Conservation (phyloP, 2,329 filamentous ascomycete genomes). For the Phialemoniopsis sp. region DNA sequence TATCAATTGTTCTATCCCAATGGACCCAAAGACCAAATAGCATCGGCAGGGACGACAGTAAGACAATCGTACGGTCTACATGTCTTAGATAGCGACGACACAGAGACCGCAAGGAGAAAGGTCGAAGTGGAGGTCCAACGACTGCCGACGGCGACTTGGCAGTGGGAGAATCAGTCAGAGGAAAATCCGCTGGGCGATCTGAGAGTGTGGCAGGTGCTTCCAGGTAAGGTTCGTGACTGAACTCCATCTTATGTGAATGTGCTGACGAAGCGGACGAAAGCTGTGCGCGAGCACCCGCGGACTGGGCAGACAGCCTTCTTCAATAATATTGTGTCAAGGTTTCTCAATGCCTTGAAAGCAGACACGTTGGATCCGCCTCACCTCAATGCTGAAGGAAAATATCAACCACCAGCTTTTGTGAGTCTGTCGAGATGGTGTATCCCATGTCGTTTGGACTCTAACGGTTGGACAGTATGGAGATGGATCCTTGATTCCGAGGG, state of each 20-base stretch:
- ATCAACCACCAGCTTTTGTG: conserved; percentile 15
- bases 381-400: conserved; percentile 10
- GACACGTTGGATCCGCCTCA: conserved; percentile 13
- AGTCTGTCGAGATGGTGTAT: no score
- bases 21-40: conserved; percentile 12
- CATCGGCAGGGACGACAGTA: conserved; percentile 15
- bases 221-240: conserved; percentile 5
- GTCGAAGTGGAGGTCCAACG: conserved; percentile 16
- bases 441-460: no score
- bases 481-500: conserved; percentile 13
- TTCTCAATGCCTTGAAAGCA: conserved; percentile 12
- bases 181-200: conserved; percentile 14
- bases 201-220: conserved; percentile 15
- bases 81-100: conserved; percentile 13
- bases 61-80: conserved; percentile 14
- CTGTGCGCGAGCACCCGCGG: conserved; percentile 12
- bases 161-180: conserved; percentile 15
- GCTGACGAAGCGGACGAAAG: conserved; percentile 1
- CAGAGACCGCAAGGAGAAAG: conserved; percentile 11
- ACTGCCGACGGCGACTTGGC: conserved; percentile 15
- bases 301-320: conserved; percentile 15
- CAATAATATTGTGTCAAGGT: conserved; percentile 17
- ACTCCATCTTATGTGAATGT: neutral
- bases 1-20: conserved; percentile 17
- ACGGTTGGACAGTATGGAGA: no score